Base-by-base conservation (phyloP, 768 basidiomycete species). In the Termitomyces eurrhizus region DNA sequence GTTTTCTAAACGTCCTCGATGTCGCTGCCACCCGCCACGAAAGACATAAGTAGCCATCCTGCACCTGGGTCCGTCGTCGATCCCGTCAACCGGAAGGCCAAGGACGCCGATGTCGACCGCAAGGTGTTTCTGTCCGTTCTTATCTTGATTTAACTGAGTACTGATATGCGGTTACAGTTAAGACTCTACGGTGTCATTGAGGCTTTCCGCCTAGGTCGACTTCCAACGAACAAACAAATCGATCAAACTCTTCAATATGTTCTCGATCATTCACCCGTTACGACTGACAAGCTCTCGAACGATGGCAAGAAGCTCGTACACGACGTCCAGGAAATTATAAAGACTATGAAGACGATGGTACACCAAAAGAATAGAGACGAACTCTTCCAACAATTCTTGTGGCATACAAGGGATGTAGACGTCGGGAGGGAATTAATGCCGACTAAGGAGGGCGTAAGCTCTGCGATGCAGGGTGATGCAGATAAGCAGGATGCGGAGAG, bases 331-430 rank as follows among this genome's bases (percentile, higher is more conserved):
- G 86, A 92, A 52, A 91, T 97, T 69, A 80, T 96, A 67, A 82
- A 85, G 64, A 94, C 92, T 5, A 78, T 83, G 0, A 81, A 87
- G 13, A 66, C 82, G 44, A 86, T 94, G 59, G 85, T 95, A n/a
- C 68, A 77, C 52, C 81, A 89, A 66, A 97, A 96, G 83, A 97
- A 97, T 65, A 75, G 79, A 26, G 95, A 96, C 66, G 94, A 98
- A 75, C 81, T 98, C 44, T 80, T 97, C 72, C 96, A 98, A 74
- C 88, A 91, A 67, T 95, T 96, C 65, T 73, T 95, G 44, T 95
- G 89, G 89, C 83, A 87, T 62, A 92, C 91, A 1, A 77, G 82
- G 37, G 82, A 83, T 41, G 75, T 87, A 21, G 78, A 78, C 13
- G 63, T 60, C 0, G 68, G 60, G n/a, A 51, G 5, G 11, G 49